Base-by-base conservation (phyloP, 2,329 filamentous ascomycete species). In the Penicillium brevicompactum region DNA sequence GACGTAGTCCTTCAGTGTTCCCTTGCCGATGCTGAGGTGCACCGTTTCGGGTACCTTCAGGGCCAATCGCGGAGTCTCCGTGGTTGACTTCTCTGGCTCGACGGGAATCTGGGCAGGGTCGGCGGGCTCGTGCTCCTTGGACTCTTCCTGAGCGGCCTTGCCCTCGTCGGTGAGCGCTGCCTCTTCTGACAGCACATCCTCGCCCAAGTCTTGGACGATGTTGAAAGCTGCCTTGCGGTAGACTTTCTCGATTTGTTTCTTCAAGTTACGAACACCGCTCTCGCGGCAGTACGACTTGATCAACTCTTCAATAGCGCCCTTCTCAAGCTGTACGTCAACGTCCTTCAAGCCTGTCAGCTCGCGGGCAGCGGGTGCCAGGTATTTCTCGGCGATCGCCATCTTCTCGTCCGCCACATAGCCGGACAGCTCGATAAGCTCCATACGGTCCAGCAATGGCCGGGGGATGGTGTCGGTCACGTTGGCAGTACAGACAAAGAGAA, bases 391-490 rank as follows among this genome's bases (percentile, higher is more conserved):
- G 67, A 99, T 99, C 3, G 94, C 93, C 87, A 96, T 97, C 83
- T 99, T 99, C 82, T 99, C 94, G 62, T 99, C 93, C 0, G 93
- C 87, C 48, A 99, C 93, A 70, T 99, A 99, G 10, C 94, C 94
- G 34, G 93, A 97, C 2, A 99, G 83, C 59, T 95, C 87, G 64
- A 99, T 99, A 67, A 97, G 86, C 74, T 99, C 94, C 94, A 99
- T 99, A 65, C 94, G 88, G 71, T 99, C 94, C 14, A 97, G 83
- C 0, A 99, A 82, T 3, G 94, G 95, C 41, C 92, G 86, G 14
- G 94, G 94, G 58, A 99, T 99, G 0, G 94, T 99, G 68, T 99
- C 94, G 0, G 92, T 96, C 88, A 97, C 95, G 74, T 99, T 99
- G 56, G 94, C 94, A 13, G 94, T 99, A 82, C 94, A 99, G 41